A percentile compares a stretch with the other conserved stretches of the same genome.
Evolutionary conservation across 192 early-diverging fungal species (phyloP).

Genomic region (Backusella luteola): DNA sequence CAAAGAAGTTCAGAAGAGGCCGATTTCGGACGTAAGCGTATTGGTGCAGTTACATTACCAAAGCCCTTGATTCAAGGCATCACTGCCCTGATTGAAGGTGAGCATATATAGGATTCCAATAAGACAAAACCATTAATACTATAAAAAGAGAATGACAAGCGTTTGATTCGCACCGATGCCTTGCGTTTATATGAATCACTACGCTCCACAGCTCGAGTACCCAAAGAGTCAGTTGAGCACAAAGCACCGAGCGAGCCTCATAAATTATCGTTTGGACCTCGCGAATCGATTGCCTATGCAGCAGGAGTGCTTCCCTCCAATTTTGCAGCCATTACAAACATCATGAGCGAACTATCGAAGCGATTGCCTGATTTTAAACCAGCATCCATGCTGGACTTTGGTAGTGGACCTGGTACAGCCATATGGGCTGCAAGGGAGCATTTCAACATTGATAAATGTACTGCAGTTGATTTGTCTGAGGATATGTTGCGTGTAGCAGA

Average conservation of each 20-base stretch:
- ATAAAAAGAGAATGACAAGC: conserved; percentile 33
- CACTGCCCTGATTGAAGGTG: conserved; percentile 24
- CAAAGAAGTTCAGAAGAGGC: conserved; percentile 36
- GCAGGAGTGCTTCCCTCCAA: conserved; percentile 59
- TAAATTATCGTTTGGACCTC: conserved; percentile 64
- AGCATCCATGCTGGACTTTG: conserved; percentile 71
- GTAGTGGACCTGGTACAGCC: conserved; percentile 78
- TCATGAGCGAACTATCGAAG: conserved; percentile 58
- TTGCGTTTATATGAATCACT: conserved; percentile 51
- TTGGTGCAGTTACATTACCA: conserved; percentile 40
- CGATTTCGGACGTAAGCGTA: conserved; percentile 40
- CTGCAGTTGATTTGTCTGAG: conserved; percentile 76
- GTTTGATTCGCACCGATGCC: conserved; percentile 48
- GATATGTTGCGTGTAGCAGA: conserved; percentile 74
- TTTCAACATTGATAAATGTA: conserved; percentile 50
- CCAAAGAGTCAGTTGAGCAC: conserved; percentile 41
- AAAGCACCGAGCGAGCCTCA: conserved; percentile 59
- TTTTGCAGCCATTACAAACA: conserved; percentile 68
- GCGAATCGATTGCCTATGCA: conserved; percentile 72
- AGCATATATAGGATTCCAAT: not conserved
- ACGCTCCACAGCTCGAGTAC: conserved; percentile 46
- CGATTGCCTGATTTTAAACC: conserved; percentile 68
- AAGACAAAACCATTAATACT: not conserved
- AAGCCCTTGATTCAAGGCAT: conserved; percentile 32
- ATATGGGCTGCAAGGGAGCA: conserved; percentile 71